Evolutionary conservation across 2,329 filamentous ascomycete genomes (phyloP), one percentile per base, ranked within the genome.

Genomic region (Cercospora janseana): DNA sequence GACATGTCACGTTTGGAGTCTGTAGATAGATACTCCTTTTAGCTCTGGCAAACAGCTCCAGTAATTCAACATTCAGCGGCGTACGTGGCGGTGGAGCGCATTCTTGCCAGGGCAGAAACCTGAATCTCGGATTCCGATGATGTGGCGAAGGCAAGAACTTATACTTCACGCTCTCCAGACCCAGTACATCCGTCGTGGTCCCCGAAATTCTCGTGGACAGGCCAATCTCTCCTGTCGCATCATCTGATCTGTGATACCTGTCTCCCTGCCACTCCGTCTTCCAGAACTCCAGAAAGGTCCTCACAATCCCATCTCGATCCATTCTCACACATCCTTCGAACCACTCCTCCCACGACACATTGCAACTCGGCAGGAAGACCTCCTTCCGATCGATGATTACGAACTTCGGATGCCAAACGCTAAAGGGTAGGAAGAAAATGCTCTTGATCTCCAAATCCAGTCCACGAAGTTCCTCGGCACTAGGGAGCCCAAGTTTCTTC

Each of bases 371-470:
- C 7, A 93, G 68, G 60, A 85, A 84, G 0, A 85, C 85, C 2
- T 71, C 75, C 24, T 73, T 67, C 0, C 84, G 77, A 65, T 94
- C 88, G 1, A 92, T 68, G 10, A 93, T 75, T 28, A 92, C 75
- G 59, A 88, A 92, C 62, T 94, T 94, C 0, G 88, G 85, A 64
- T 94, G 88, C 82, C 93, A 87, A n/a, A 94, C 85, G 61, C 87
- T 88, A 52, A 93, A 83, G 0, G 88, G 88, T 2, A 83, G 73
- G 55, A 92, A 82, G 68, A 94, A 94, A 6, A 92, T 74, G 55
- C 83, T 88, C 72, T 89, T 91, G 49, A 90, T 80, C 0, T 77
- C 73, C 26, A 94, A 63, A 45, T 90, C 79, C 13, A 94, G 77
- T 2, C 81, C 81, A 0, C 70, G 75, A 3, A 81, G 72, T 26